Evolutionary conservation across 768 basidiomycete genomes (phyloP).

Genomic region (Amyloporia xantha): DNA sequence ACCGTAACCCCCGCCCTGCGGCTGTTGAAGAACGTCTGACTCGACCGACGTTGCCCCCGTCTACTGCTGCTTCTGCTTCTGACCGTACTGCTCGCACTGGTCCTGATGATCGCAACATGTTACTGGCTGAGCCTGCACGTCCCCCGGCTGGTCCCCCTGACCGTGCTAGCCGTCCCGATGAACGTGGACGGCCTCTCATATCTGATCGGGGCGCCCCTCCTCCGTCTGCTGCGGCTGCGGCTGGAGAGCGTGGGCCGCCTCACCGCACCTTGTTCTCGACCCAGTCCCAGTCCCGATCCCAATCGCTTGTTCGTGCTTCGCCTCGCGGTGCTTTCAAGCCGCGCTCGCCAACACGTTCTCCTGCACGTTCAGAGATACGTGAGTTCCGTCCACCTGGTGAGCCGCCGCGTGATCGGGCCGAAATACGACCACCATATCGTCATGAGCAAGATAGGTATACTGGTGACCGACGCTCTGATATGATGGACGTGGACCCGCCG

Average conservation of each 20-base stretch:
- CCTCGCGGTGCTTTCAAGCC: conserved; percentile 8
- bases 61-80: conserved; percentile 2
- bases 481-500: conserved; percentile 22
- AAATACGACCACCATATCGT: conserved; percentile 7
- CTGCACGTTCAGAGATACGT: conserved; percentile 9
- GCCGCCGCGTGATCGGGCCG: conserved; percentile 5
- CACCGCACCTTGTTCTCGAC: conserved; percentile 4
- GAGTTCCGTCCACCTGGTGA: conserved; percentile 9
- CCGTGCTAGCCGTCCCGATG: conserved; percentile 15
- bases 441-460: conserved; percentile 18
- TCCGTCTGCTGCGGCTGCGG: conserved; percentile 1
- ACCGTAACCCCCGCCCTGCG: conserved; percentile 10
- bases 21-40: conserved; percentile 12
- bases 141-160: conserved; percentile 2
- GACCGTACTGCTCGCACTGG: conserved; percentile 8
- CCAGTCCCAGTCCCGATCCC: background rate
- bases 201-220: conserved; percentile 12
- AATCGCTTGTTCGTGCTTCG: background rate
- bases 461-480: conserved; percentile 16
- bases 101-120: conserved; percentile 10
- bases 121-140: conserved; percentile 12
- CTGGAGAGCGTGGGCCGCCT: conserved; percentile 3
- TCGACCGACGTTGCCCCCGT: conserved; percentile 8
- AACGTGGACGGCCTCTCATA: conserved; percentile 18
- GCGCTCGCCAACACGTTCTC: conserved; percentile 16